Conservation (phyloP, 2,329 filamentous ascomycete species). For the Shiraia bambusicola region DNA sequence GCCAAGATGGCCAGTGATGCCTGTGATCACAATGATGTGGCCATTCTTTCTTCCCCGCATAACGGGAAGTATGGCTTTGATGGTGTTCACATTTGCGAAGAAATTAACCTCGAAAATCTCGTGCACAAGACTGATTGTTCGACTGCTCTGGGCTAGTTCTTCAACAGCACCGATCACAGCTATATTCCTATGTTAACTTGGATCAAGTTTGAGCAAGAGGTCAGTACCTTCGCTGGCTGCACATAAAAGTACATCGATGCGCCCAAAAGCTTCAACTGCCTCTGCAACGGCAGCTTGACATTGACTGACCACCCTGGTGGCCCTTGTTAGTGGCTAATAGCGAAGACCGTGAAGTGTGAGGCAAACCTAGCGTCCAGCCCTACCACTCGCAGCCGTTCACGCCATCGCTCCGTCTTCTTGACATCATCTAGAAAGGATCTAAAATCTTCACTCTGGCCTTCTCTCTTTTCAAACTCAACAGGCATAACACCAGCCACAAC, state of each 20-base stretch:
- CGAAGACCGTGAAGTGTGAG: too few species aligned
- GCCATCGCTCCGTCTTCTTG: slow-evolving; percentile 75
- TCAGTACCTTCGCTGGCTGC: slow-evolving; percentile 79
- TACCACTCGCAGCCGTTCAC: slow-evolving; percentile 69
- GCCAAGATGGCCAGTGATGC: slow-evolving; percentile 87
- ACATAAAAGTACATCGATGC: slow-evolving; percentile 86
- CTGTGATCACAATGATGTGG: slow-evolving; percentile 86
- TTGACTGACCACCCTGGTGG: slow-evolving; percentile 60
- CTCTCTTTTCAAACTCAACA: slow-evolving; percentile 72
- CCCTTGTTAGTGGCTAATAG: too few species aligned
- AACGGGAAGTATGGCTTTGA: slow-evolving; percentile 80
- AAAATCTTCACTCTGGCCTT: slow-evolving; percentile 71
- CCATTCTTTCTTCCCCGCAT: slow-evolving; percentile 80
- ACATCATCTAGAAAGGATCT: slow-evolving; percentile 71
- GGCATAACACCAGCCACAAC: slow-evolving; percentile 82
- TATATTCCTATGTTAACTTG: slow-evolving; percentile 35
- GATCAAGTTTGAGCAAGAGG: background rate
- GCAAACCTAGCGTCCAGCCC: slow-evolving; percentile 52
- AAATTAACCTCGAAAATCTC: slow-evolving; percentile 95
- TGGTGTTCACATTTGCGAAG: slow-evolving; percentile 94
- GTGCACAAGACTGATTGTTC: slow-evolving; percentile 75
- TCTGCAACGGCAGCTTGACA: slow-evolving; percentile 87
- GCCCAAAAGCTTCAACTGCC: slow-evolving; percentile 78
- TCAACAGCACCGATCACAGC: slow-evolving; percentile 89
- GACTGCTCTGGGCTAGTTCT: slow-evolving; percentile 73